Evolutionary conservation across 148 eudicot species (phyloP).

Genomic region (Spergularia bocconei): DNA sequence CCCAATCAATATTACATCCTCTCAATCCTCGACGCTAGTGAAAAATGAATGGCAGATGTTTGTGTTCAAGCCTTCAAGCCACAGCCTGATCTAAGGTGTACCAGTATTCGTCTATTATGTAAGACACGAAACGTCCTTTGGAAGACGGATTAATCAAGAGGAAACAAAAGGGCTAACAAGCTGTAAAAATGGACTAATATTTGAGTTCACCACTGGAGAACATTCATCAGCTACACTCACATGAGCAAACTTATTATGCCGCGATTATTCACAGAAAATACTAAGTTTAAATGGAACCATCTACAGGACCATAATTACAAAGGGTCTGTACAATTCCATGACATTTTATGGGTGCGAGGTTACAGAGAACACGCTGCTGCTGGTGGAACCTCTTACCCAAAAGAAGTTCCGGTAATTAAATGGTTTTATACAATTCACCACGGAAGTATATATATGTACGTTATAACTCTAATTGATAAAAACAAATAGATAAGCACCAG

Average conservation of each 20-base stretch:
- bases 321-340: constrained; percentile 34
- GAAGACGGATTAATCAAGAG: too few species aligned
- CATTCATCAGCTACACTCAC: background rate
- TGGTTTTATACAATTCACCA: constrained; percentile 36
- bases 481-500: constrained; percentile 18
- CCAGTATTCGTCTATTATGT: too few species aligned
- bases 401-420: constrained; percentile 27
- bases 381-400: constrained; percentile 17
- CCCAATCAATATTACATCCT: too few species aligned
- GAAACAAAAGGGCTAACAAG: background rate
- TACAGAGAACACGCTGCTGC: background rate
- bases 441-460: constrained; percentile 33
- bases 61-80: too few species aligned
- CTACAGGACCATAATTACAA: constrained; percentile 25
- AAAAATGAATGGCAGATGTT: too few species aligned
- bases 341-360: background rate
- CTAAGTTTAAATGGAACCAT: constrained; percentile 15
- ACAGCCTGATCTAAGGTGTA: too few species aligned
- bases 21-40: too few species aligned
- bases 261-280: constrained; percentile 31
- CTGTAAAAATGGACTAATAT: background rate
- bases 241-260: constrained; percentile 15
- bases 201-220: background rate
- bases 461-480: constrained; percentile 20
- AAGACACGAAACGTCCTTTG: too few species aligned